These are phyloP conservation scores for Sclerotinia nivalis DNA, from an alignment of 2,329 filamentous ascomycete species.

Conservation along the genomic window DNA sequence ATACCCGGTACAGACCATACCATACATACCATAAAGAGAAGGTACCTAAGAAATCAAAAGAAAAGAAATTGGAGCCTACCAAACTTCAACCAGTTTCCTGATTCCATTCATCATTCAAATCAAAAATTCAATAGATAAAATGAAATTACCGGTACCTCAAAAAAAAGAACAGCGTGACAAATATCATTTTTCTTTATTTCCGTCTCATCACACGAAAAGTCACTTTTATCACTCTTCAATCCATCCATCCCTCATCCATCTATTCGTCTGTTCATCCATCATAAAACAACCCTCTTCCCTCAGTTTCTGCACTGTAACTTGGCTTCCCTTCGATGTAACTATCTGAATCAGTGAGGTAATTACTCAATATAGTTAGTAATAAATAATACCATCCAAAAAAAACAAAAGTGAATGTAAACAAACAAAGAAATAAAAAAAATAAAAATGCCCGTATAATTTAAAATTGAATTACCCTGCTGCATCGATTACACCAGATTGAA, in stretches of 20 bases:
- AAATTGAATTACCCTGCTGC: conserved; percentile 2
- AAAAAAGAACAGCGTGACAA: not conserved
- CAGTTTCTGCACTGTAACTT: not conserved
- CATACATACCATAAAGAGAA: not conserved
- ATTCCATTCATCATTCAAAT: not conserved
- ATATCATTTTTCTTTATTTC: not conserved
- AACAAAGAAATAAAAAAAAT: conserved; percentile 4
- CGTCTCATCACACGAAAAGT: not conserved
- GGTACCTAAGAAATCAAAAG: not conserved
- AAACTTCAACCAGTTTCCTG: not conserved
- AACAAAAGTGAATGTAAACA: conserved; percentile 5
- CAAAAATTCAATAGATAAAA: not conserved
- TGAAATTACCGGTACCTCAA: not conserved
- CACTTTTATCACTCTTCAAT: not conserved
- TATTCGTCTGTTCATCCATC: not conserved
- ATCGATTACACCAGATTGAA: not conserved
- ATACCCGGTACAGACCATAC: not conserved
- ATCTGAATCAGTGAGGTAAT: not conserved
- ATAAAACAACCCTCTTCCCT: conserved; percentile 8
- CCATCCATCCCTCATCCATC: not conserved
- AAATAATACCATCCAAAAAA: not conserved
- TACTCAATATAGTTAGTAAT: not conserved
- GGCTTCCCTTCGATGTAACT: conserved; percentile 2
- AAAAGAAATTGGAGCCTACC: not conserved
- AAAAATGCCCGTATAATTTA: not conserved